Conservation (phyloP, 768 basidiomycete genomes). For the Thelephora ganbajun region DNA sequence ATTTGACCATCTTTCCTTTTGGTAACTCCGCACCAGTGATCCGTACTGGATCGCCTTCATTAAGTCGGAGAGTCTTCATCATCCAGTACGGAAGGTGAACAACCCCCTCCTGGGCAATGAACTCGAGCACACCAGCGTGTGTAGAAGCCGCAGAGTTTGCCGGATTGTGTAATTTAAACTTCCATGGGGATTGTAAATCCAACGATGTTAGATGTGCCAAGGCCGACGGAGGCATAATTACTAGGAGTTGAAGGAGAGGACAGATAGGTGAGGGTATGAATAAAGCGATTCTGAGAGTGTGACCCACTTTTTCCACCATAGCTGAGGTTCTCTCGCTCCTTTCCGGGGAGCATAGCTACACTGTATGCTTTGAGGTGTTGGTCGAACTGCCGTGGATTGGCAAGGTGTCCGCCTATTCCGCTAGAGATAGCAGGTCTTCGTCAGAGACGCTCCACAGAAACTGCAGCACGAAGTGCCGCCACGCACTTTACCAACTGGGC, state of each 20-base stretch:
- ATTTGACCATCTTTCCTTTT: slow-evolving; percentile 92
- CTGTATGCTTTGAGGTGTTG: slow-evolving; percentile 93
- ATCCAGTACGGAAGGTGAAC: slow-evolving; percentile 98
- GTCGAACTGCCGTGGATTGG: slow-evolving; percentile 69
- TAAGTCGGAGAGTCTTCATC: slow-evolving; percentile 91
- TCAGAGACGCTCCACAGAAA: slow-evolving; percentile 3
- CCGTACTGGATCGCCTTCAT: slow-evolving; percentile 91
- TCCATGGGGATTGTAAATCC: slow-evolving; percentile 88
- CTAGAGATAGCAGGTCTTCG: slow-evolving; percentile 18
- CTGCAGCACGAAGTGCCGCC: slow-evolving; percentile 2
- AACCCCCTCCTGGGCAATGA: slow-evolving; percentile 92
- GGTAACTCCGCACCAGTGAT: slow-evolving; percentile 78
- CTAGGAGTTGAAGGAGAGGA: slow-evolving; percentile 24
- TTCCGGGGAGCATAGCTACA: slow-evolving; percentile 83
- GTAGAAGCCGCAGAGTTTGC: slow-evolving; percentile 72
- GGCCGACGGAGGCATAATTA: slow-evolving; percentile 95
- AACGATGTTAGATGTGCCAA: slow-evolving; percentile 77
- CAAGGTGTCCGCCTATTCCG: slow-evolving; percentile 32
- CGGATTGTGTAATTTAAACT: slow-evolving; percentile 92
- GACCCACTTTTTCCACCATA: slow-evolving; percentile 94
- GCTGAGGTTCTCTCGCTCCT: slow-evolving; percentile 79
- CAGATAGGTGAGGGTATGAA: slow-evolving; percentile 5
- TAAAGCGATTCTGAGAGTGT: slow-evolving; percentile 12
- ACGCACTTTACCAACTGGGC: slow-evolving; percentile 51
- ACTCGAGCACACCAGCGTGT: slow-evolving; percentile 95